Evolutionary conservation across 805 yeast genomes (phyloP).

Genomic region (Ogataea sp.): DNA sequence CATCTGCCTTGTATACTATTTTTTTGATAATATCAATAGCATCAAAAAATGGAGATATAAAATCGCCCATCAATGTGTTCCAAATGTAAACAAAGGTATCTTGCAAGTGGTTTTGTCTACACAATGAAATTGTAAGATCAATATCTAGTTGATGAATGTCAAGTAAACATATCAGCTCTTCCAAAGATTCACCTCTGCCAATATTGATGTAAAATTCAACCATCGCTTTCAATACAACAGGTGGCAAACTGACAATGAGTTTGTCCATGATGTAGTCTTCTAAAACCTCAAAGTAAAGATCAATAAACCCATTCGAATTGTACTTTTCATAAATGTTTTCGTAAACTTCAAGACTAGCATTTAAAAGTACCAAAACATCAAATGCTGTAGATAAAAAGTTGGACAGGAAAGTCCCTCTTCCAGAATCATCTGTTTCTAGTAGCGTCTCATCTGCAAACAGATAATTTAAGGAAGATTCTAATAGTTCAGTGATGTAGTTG

Average conservation of each 20-base stretch:
- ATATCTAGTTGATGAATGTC: conserved; percentile 67
- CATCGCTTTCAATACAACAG: conserved; percentile 53
- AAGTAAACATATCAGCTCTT: conserved; percentile 60
- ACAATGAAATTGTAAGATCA: conserved; percentile 61
- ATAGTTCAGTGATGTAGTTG: conserved; percentile 48
- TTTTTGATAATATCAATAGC: conserved; percentile 32
- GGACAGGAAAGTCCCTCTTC: conserved; percentile 14
- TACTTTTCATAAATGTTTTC: conserved; percentile 40
- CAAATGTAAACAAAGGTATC: conserved; percentile 68
- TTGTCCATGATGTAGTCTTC: conserved; percentile 43
- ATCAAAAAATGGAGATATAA: conserved; percentile 59
- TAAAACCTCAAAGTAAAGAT: conserved; percentile 42
- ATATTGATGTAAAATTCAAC: conserved; percentile 39
- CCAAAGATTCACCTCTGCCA: conserved; percentile 42
- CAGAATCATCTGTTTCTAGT: conserved; percentile 1
- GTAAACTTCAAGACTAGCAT: conserved; percentile 27
- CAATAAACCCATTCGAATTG: conserved; percentile 23
- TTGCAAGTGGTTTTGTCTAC: conserved; percentile 44
- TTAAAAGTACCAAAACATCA: conserved; percentile 30
- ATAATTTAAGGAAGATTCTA: conserved; percentile 42
- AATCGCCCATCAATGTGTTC: conserved; percentile 64
- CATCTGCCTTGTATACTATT: conserved; percentile 6
- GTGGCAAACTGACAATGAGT: conserved; percentile 44
- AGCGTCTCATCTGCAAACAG: conserved; percentile 24
- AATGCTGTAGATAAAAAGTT: conserved; percentile 30